Evolutionary conservation across 345 rosid genomes (phyloP).

Genomic region (Anacardium occidentale): DNA sequence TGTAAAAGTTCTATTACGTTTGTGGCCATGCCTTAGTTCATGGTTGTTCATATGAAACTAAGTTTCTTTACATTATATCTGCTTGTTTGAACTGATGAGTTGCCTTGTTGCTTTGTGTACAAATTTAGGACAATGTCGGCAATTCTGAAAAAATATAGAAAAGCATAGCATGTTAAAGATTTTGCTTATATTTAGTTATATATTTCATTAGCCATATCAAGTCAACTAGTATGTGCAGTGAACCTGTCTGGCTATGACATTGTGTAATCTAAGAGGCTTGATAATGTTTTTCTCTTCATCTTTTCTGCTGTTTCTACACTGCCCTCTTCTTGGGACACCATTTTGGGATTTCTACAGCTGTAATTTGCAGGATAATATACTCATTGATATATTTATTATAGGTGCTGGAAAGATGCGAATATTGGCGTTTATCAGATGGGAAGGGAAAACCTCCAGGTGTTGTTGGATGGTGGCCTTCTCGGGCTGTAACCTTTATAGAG

Average conservation of each 20-base stretch:
- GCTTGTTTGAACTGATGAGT: conserved; percentile 2
- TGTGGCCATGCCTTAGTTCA: neutral
- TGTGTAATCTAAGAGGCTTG: neutral
- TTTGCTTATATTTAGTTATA: neutral
- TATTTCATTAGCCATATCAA: neutral
- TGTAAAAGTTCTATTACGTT: neutral
- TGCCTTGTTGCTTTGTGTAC: neutral
- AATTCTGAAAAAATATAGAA: neutral
- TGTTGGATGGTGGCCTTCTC: conserved; percentile 99
- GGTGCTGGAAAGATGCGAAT: conserved; percentile 84
- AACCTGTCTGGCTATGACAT: conserved; percentile 7
- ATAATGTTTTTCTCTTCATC: conserved; percentile 1
- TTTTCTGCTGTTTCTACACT: conserved; percentile 2
- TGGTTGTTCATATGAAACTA: neutral
- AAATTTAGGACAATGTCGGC: conserved; percentile 1
- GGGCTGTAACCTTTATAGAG: conserved; percentile 95
- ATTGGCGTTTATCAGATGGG: conserved; percentile 89
- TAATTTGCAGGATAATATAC: neutral
- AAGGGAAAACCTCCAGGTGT: conserved; percentile 96
- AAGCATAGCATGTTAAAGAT: neutral
- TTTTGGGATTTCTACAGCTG: neutral
- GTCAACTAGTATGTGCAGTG: conserved; percentile 2
- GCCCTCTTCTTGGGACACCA: neutral
- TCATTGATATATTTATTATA: conserved; percentile 22
- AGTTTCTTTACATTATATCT: neutral